Conservation (phyloP, 2,329 filamentous ascomycete species). For the Harringtonia aguacate region DNA sequence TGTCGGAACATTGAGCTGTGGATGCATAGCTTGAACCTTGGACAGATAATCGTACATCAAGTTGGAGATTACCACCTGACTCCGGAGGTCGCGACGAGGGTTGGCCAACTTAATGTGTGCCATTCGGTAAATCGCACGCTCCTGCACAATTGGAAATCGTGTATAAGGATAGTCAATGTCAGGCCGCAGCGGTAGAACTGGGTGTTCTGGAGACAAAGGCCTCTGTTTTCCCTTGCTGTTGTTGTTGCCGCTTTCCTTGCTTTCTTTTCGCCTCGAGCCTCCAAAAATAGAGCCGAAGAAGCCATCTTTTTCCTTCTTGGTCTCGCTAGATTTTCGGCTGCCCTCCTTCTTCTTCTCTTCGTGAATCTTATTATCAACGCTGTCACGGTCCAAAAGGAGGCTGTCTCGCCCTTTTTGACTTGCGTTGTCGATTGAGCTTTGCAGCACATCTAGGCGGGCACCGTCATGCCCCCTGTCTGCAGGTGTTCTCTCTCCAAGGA, state of each 20-base stretch:
- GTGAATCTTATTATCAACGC: conserved; percentile 57
- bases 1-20: conserved; percentile 82
- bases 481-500: conserved; percentile 27
- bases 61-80: conserved; percentile 92
- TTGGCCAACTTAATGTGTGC: conserved; percentile 99
- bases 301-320: conserved; percentile 86
- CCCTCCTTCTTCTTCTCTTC: conserved; percentile 77
- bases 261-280: conserved; percentile 75
- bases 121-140: conserved; percentile 96
- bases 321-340: conserved; percentile 58
- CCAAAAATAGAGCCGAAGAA: conserved; percentile 93
- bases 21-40: conserved; percentile 98
- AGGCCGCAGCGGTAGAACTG: conserved; percentile 60
- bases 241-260: conserved; percentile 62
- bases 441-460: conserved; percentile 73
- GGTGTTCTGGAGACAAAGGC: conserved; percentile 69
- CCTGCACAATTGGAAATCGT: conserved; percentile 86
- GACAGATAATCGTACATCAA: conserved; percentile 99
- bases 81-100: conserved; percentile 79
- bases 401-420: conserved; percentile 66
- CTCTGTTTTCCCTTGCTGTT: conserved; percentile 67
- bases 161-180: conserved; percentile 97
- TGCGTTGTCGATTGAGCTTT: conserved; percentile 70
- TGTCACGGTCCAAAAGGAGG: conserved; percentile 70
- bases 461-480: conserved; percentile 59